phyloP scores from a whole-genome alignment of 2,329 filamentous ascomycete genomes.

The Rachicladosporium sp. region DNA sequence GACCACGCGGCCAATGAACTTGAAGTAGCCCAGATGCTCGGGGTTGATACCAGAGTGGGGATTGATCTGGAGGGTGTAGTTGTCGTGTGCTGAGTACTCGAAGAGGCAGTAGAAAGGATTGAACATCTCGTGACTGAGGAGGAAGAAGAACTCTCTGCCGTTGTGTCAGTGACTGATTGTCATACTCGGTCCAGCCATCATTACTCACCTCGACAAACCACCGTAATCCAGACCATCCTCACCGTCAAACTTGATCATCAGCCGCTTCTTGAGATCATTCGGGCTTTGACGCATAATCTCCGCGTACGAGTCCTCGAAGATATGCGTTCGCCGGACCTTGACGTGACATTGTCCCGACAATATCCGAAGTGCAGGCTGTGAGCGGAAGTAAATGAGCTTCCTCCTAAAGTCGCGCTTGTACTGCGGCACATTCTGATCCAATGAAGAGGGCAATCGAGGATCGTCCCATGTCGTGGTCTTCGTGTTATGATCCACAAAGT shows the following conservation, averaged over 20 bases:
- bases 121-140: conserved; percentile 99
- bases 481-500: conserved; percentile 98
- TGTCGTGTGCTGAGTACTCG: conserved; percentile 98
- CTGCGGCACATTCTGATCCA: conserved; percentile 96
- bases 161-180: conserved; percentile 16
- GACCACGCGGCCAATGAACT: conserved; percentile 96
- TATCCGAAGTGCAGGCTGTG: conserved; percentile 90
- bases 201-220: conserved; percentile 63
- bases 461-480: conserved; percentile 99
- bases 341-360: conserved; percentile 95
- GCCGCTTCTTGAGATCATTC: conserved; percentile 88
- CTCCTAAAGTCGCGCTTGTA: conserved; percentile 98
- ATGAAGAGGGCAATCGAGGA: conserved; percentile 80
- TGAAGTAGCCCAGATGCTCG: conserved; percentile 99
- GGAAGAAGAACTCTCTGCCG: conserved; percentile 90
- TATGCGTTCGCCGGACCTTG: conserved; percentile 90
- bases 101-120: conserved; percentile 99
- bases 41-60: conserved; percentile 98
- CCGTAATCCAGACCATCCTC: conserved; percentile 97
- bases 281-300: conserved; percentile 96
- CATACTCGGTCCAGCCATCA: not conserved
- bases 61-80: conserved; percentile 99
- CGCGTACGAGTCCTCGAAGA: conserved; percentile 97
- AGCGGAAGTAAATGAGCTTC: conserved; percentile 98
- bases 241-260: conserved; percentile 99